These are phyloP conservation scores for Alternaria angustiovoidea DNA, from an alignment of 2,329 filamentous ascomycete genomes.

Conservation along the genomic window DNA sequence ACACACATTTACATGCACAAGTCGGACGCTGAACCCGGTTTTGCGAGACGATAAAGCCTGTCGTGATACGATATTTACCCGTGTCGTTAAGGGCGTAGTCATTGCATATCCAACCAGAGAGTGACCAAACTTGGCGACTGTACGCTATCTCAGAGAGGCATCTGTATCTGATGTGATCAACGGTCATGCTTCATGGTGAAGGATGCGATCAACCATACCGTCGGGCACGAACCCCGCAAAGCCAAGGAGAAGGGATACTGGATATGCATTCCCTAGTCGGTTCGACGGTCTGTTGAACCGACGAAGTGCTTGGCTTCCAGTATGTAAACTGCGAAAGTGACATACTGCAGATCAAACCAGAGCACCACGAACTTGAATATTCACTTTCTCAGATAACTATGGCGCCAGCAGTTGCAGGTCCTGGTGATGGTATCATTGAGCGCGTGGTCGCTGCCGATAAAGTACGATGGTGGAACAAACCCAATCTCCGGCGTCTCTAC, in stretches of 20 bases:
- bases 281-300: constrained; percentile 3
- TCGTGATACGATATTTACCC: not conserved
- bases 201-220: constrained; percentile 7
- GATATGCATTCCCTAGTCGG: not conserved
- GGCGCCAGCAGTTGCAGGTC: constrained; percentile 30
- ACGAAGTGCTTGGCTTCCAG: constrained; percentile 1
- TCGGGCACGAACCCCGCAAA: constrained; percentile 23
- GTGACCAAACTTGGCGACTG: not conserved
- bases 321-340: not conserved
- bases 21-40: not conserved
- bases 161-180: not conserved
- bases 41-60: not conserved
- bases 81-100: not conserved
- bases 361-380: not conserved
- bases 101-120: not conserved
- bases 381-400: constrained; percentile 20
- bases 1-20: not conserved
- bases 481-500: constrained; percentile 65
- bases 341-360: not conserved
- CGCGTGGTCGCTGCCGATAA: constrained; percentile 47
- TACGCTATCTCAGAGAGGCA: not conserved
- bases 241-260: constrained; percentile 30
- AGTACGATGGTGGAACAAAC: constrained; percentile 65
- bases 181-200: constrained; percentile 6
- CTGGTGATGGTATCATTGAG: constrained; percentile 44